These are phyloP conservation scores for Cicer arietinum DNA, from an alignment of 306 rosid genomes.

Conservation along the genomic window DNA sequence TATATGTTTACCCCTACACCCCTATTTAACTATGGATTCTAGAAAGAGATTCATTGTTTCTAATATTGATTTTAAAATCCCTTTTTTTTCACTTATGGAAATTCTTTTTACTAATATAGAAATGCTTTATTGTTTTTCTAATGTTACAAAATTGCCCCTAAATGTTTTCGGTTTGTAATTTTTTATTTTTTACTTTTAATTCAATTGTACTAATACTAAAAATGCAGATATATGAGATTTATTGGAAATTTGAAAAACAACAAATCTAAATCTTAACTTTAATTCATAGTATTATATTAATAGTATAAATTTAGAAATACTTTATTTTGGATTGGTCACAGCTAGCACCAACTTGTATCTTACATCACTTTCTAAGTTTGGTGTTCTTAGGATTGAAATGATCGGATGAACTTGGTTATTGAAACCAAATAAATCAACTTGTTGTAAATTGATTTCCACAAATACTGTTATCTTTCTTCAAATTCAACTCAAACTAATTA, in stretches of 20 bases:
- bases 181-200: neutral
- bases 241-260: conserved; percentile 1
- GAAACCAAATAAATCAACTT: neutral
- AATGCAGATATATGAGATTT: neutral
- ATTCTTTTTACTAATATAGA: neutral
- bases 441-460: neutral
- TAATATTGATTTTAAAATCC: conserved; percentile 19
- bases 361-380: neutral
- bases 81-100: neutral
- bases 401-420: neutral
- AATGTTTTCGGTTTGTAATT: neutral
- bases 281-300: conserved; percentile 1
- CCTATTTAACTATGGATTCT: neutral
- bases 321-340: conserved; percentile 7
- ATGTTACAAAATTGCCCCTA: neutral
- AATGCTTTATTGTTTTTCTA: neutral
- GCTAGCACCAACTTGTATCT: conserved; percentile 3
- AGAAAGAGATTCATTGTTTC: neutral
- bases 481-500: neutral
- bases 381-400: neutral
- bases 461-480: neutral
- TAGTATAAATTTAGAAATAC: neutral
- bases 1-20: neutral
- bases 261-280: neutral
- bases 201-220: neutral